A percentile compares a stretch with the other conserved stretches of the same genome.
phyloP scores from a whole-genome alignment of 164 flowering plant genomes.

The Platanus orientalis region DNA sequence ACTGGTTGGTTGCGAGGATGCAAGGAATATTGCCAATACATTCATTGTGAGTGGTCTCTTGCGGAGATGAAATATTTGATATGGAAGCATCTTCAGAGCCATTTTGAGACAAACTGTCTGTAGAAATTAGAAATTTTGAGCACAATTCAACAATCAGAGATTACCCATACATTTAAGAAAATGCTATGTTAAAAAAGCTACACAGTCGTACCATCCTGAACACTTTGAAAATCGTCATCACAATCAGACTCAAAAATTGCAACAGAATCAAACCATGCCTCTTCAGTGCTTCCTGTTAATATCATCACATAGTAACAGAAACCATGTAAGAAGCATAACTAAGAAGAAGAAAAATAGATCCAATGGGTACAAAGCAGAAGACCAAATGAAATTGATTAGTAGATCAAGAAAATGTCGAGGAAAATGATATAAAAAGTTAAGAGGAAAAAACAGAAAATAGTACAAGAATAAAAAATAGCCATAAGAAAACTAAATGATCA shows the following conservation, averaged over 20 bases:
- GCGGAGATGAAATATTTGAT: slow-evolving; percentile 20
- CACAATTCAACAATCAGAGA: neutral
- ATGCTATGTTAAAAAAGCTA: neutral
- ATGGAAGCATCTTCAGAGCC: slow-evolving; percentile 18
- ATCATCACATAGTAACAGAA: neutral
- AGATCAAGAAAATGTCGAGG: too few species aligned
- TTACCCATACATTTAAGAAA: too few species aligned
- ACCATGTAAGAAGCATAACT: neutral
- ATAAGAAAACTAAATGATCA: too few species aligned
- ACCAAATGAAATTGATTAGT: too few species aligned
- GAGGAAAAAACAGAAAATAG: too few species aligned
- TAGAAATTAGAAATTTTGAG: slow-evolving; percentile 1
- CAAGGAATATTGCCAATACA: slow-evolving; percentile 3
- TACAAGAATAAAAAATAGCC: too few species aligned
- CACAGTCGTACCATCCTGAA: slow-evolving; percentile 31
- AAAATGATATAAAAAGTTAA: too few species aligned
- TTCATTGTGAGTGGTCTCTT: slow-evolving; percentile 4
- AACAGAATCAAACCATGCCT: slow-evolving; percentile 30
- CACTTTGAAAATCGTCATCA: slow-evolving; percentile 43
- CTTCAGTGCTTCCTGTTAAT: slow-evolving; percentile 21
- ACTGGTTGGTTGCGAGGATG: neutral
- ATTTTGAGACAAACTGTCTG: slow-evolving; percentile 24
- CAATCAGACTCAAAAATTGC: slow-evolving; percentile 40
- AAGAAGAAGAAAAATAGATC: too few species aligned
- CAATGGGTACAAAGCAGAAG: too few species aligned